These are phyloP conservation scores for Xerocomus potaroensis DNA, from an alignment of 768 basidiomycete species.

Conservation along the genomic window DNA sequence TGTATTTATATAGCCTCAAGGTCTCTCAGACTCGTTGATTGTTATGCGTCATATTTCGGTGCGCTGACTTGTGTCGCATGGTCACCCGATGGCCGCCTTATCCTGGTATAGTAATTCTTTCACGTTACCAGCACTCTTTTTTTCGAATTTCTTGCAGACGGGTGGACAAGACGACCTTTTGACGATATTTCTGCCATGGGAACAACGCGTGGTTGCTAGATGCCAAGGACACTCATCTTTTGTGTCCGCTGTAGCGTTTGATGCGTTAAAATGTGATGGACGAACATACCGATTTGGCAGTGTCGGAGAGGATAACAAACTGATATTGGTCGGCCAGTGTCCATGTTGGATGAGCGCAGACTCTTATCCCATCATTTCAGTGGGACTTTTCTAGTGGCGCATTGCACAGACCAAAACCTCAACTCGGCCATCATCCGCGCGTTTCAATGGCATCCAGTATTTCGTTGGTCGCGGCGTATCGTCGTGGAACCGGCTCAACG, in stretches of 20 bases:
- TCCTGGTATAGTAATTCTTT: slow-evolving; percentile 49
- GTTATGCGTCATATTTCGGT: slow-evolving; percentile 94
- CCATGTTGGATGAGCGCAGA: not conserved
- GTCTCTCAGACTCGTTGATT: slow-evolving; percentile 73
- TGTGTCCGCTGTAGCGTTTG: slow-evolving; percentile 85
- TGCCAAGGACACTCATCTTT: slow-evolving; percentile 98
- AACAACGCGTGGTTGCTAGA: slow-evolving; percentile 88
- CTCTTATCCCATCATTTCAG: slow-evolving; percentile 35
- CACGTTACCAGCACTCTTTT: not conserved
- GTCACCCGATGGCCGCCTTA: slow-evolving; percentile 94
- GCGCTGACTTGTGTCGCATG: slow-evolving; percentile 86
- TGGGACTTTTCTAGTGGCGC: slow-evolving; percentile 95
- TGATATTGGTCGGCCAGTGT: slow-evolving; percentile 65
- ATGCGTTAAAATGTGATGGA: slow-evolving; percentile 82
- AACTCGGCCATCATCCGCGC: slow-evolving; percentile 66
- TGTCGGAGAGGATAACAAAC: slow-evolving; percentile 94
- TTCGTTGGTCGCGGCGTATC: slow-evolving; percentile 64
- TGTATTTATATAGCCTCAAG: slow-evolving; percentile 4
- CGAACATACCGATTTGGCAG: slow-evolving; percentile 93
- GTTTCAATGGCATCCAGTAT: slow-evolving; percentile 75
- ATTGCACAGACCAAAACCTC: slow-evolving; percentile 82
- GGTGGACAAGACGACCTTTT: slow-evolving; percentile 97
- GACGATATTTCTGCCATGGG: slow-evolving; percentile 92
- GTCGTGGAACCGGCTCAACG: slow-evolving; percentile 54
- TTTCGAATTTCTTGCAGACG: slow-evolving; percentile 45